A percentile compares a stretch with the other conserved stretches of the same genome.
phyloP scores from a whole-genome alignment of 2,329 filamentous ascomycete genomes.

The Xylaria sp. region DNA sequence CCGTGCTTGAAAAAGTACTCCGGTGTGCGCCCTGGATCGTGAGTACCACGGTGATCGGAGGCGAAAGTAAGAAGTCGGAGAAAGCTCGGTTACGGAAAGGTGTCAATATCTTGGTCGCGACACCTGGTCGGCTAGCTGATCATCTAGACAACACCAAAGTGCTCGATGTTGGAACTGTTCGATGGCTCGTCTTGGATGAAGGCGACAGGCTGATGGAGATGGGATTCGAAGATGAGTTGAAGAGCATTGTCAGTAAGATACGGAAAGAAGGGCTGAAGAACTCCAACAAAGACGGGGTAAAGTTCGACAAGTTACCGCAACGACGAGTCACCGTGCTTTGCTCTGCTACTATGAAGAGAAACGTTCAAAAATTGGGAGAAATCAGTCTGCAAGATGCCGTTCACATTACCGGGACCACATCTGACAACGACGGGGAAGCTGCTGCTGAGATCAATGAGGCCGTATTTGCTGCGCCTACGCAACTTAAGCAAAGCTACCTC shows the following conservation, averaged over 20 bases:
- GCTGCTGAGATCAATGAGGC: constrained; percentile 56
- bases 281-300: constrained; percentile 62
- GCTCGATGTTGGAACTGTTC: constrained; percentile 83
- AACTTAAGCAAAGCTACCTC: constrained; percentile 90
- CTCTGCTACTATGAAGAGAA: constrained; percentile 98
- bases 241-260: constrained; percentile 81
- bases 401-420: constrained; percentile 75
- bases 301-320: constrained; percentile 70
- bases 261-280: constrained; percentile 66
- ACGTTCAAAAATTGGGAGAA: constrained; percentile 89
- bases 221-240: constrained; percentile 93
- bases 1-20: constrained; percentile 82
- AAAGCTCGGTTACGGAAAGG: constrained; percentile 94
- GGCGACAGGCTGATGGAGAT: constrained; percentile 98
- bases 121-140: constrained; percentile 87
- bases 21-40: constrained; percentile 95
- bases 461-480: constrained; percentile 81
- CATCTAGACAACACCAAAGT: constrained; percentile 92
- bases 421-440: constrained; percentile 53
- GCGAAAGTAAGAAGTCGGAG: constrained; percentile 76
- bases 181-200: constrained; percentile 95
- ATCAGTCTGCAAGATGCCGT: constrained; percentile 93
- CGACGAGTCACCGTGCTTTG: constrained; percentile 87
- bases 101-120: constrained; percentile 93
- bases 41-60: constrained; percentile 78